Base-by-base conservation (phyloP, 2,329 filamentous ascomycete species). In the Hypoxylon rubiginosum region DNA sequence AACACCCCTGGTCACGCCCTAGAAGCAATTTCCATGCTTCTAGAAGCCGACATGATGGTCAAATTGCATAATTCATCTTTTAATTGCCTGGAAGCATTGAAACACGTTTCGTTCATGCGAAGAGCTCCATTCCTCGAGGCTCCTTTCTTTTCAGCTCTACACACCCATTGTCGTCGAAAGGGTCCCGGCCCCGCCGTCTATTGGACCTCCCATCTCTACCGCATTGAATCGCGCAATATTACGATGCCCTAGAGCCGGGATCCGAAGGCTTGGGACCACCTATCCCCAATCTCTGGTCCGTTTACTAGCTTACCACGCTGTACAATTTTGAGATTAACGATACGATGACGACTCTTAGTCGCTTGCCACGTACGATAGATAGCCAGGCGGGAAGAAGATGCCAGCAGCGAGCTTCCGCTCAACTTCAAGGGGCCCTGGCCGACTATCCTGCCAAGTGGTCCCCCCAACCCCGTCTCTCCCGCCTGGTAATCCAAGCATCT, bases 31-130 rank as follows among this genome's bases (percentile, higher is more conserved):
- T 70, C 58, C 67, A 64, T 68, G 70, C 62, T 71, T 71, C 69
- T 70, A 71, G 69, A 71, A 71, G 68, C 63, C 62, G 62, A 64
- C 63, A 64, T 69, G 64, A 67, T 41, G 67, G 56, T 56, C 48
- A 69, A 53, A 71, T 71, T 79, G 82, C 82, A 84, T 84, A 83
- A 83, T 74, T 76, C 73, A 74, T 71, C 74, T 78, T 82, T 82
- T 83, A 81, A 83, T 84, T 83, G 74, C 81, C 77, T 79, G 79
- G 80, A 79, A 77, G 72, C 76, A 72, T 74, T 80, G 78, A 81
- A 81, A 82, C 78, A 73, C 74, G 76, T 79, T 79, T 79, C 73
- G 72, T 81, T 84, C 79, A 84, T 84, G 82, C 82, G 76, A 71
- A 71, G 51, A 72, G 67, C 60, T 66, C 54, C 72, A 76, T 78